Evolutionary conservation across 2,329 filamentous ascomycete genomes (phyloP).

Genomic region (Ilyonectria robusta): DNA sequence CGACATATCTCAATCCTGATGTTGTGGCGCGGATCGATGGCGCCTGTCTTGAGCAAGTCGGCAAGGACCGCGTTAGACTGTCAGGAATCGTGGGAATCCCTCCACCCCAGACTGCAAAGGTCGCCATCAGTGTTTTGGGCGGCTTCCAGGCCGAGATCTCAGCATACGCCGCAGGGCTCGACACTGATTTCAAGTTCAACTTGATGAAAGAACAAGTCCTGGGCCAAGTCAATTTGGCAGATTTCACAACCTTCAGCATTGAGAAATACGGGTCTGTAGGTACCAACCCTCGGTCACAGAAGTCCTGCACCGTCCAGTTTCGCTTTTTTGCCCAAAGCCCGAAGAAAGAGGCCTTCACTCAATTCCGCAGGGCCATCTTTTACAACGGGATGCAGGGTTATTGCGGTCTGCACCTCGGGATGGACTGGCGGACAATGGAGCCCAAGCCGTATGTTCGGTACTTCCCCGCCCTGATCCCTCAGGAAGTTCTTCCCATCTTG

Average conservation of each 20-base stretch:
- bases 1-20: conserved; percentile 58
- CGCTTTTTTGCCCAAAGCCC: conserved; percentile 57
- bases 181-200: conserved; percentile 47
- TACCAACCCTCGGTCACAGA: conserved; percentile 50
- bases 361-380: conserved; percentile 43
- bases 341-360: conserved; percentile 37
- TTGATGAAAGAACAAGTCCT: conserved; percentile 47
- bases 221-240: conserved; percentile 36
- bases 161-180: conserved; percentile 41
- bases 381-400: conserved; percentile 53
- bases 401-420: conserved; percentile 51
- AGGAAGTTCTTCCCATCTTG: conserved; percentile 34
- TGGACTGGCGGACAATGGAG: conserved; percentile 55
- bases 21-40: conserved; percentile 55
- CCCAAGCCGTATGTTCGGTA: conserved; percentile 49
- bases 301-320: conserved; percentile 57
- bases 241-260: conserved; percentile 49
- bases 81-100: conserved; percentile 55
- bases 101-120: conserved; percentile 57
- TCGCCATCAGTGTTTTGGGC: conserved; percentile 55
- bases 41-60: conserved; percentile 54
- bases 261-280: conserved; percentile 47
- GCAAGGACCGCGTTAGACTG: conserved; percentile 46
- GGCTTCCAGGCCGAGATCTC: conserved; percentile 56
- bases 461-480: conserved; percentile 51